phyloP scores from a whole-genome alignment of 306 rosid species.

The Cucurbita maxima region DNA sequence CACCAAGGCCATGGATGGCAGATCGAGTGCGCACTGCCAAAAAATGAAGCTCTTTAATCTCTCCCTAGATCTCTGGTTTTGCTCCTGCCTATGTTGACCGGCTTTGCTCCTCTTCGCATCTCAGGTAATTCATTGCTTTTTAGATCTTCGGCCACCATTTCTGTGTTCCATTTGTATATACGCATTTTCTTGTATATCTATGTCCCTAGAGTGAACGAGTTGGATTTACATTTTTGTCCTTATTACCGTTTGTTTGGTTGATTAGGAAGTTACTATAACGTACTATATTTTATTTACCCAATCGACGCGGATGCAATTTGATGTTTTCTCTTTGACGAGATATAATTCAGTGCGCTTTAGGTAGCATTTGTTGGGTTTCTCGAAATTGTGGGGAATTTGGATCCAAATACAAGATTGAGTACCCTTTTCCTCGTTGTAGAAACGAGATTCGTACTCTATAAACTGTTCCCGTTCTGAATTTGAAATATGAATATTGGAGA shows the following conservation, averaged over 20 bases:
- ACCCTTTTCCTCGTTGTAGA: neutral
- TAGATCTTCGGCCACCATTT: neutral
- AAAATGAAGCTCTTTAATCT: slow-evolving; percentile 4
- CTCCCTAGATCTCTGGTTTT: neutral
- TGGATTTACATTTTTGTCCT: neutral
- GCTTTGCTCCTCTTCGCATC: neutral
- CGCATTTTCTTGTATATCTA: neutral
- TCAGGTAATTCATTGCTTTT: neutral
- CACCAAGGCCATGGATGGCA: neutral
- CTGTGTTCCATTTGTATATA: neutral
- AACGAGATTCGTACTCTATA: neutral
- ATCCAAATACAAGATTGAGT: neutral
- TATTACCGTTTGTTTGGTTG: neutral
- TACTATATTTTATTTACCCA: neutral
- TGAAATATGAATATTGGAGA: neutral
- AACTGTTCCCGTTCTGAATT: neutral
- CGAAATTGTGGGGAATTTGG: neutral
- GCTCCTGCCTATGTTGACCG: neutral
- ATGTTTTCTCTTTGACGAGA: neutral
- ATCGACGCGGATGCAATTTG: neutral
- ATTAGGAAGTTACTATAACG: neutral
- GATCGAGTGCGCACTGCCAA: neutral
- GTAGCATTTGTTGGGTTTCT: neutral
- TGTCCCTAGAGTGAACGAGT: neutral
- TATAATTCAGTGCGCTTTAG: neutral